A percentile compares a stretch with the other conserved stretches of the same genome.
Evolutionary conservation across 1,139 yeast genomes (phyloP).

Genomic region (Schwanniomyces etchellsii): DNA sequence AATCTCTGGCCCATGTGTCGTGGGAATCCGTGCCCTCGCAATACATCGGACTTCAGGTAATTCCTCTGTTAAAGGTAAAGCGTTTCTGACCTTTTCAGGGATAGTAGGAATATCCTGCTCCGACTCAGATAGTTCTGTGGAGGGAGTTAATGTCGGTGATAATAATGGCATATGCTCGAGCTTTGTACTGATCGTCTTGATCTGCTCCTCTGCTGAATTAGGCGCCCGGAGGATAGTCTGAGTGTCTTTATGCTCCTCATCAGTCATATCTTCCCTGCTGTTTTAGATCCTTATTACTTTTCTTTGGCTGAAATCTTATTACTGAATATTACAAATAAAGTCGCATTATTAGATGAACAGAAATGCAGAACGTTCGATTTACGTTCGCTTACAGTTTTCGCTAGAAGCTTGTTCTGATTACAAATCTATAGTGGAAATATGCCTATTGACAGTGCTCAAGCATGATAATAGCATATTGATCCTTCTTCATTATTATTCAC

Average conservation of each 20-base stretch:
- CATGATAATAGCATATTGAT: no score
- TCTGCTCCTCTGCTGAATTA: not conserved
- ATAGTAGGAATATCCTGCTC: constrained; percentile 16
- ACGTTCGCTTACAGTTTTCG: no score
- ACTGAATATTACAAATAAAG: constrained; percentile 1
- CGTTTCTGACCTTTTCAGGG: constrained; percentile 16
- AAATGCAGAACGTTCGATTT: no score
- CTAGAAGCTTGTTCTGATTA: no score
- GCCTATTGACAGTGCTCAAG: no score
- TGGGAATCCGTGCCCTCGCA: constrained; percentile 90
- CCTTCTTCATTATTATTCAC: no score
- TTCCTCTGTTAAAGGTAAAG: constrained; percentile 22
- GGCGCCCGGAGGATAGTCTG: not conserved
- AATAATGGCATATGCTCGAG: constrained; percentile 28
- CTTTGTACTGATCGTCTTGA: constrained; percentile 3
- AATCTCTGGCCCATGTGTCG: constrained; percentile 90
- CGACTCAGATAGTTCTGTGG: constrained; percentile 8
- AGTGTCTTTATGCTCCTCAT: not conserved
- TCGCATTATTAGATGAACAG: no score
- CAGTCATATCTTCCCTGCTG: no score
- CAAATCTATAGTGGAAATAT: no score
- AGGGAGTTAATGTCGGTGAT: constrained; percentile 33
- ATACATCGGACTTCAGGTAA: constrained; percentile 77
- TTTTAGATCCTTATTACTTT: no score
- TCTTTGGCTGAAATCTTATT: constrained; percentile 1